Conservation (phyloP, 2,329 filamentous ascomycete species). For the Alternaria solani region DNA sequence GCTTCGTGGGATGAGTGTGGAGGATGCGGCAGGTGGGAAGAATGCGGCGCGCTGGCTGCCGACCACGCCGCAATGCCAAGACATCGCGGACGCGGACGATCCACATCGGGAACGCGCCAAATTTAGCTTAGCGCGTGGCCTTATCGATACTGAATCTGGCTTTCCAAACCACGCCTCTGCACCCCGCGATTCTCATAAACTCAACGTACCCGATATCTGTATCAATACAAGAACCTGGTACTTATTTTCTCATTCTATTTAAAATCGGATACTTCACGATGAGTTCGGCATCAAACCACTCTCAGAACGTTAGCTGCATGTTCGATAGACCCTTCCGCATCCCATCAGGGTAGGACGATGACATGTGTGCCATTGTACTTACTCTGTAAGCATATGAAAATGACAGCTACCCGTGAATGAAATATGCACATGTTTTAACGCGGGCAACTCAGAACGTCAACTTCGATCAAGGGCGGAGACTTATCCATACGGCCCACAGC, state of each 20-base stretch:
- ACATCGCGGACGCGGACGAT: not conserved
- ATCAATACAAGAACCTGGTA: not conserved
- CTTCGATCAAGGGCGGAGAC: not conserved
- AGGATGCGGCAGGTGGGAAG: not conserved
- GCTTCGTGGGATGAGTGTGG: not conserved
- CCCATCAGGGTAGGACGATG: not conserved
- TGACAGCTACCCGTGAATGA: not conserved
- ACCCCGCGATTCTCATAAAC: not conserved
- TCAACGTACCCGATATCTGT: not conserved
- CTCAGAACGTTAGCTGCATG: not conserved
- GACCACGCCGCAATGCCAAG: not conserved
- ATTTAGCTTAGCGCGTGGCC: not conserved
- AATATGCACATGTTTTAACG: not conserved
- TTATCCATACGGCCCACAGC: not conserved
- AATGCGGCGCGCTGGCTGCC: not conserved
- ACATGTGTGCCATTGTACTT: not conserved
- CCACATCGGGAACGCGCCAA: not conserved
- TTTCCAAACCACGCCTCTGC: not conserved
- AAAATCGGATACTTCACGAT: not conserved
- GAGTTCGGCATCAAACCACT: not conserved
- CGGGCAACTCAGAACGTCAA: rapidly evolving
- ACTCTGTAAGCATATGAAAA: too few species aligned
- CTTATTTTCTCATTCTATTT: too few species aligned
- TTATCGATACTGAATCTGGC: not conserved
- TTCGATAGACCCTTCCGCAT: not conserved